phyloP scores from a whole-genome alignment of 805 yeast species.

The Candida montana region DNA sequence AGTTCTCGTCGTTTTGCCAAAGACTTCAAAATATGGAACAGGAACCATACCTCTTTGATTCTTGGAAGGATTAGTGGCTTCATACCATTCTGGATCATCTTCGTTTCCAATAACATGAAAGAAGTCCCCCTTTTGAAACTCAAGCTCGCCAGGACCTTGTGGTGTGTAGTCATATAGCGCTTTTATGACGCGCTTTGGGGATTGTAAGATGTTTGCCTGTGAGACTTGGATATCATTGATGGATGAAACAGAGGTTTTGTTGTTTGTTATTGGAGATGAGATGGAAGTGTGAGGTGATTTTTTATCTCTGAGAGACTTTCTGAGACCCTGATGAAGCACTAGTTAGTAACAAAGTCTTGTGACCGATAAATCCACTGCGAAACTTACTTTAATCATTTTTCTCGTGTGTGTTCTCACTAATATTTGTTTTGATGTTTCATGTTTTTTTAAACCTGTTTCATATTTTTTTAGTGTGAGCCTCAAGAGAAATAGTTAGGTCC shows the following conservation, averaged over 20 bases:
- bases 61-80: conserved; percentile 82
- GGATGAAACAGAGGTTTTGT: conserved; percentile 19
- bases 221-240: conserved; percentile 19
- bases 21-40: conserved; percentile 71
- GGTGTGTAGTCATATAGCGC: conserved; percentile 76
- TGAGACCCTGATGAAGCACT: conserved; percentile 16
- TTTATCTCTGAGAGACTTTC: conserved; percentile 25
- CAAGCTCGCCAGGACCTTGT: conserved; percentile 75
- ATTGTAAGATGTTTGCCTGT: conserved; percentile 27
- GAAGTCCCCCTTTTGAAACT: conserved; percentile 79
- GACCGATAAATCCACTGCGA: no score
- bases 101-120: conserved; percentile 70
- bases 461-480: not conserved
- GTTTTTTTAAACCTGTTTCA: not conserved
- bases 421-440: not conserved
- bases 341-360: not conserved
- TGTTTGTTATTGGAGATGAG: conserved; percentile 20
- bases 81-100: conserved; percentile 65
- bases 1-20: conserved; percentile 43
- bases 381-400: not conserved
- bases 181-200: conserved; percentile 79
- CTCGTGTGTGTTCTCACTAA: not conserved
- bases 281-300: conserved; percentile 22
- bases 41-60: conserved; percentile 85
- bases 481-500: conserved; percentile 1